Evolutionary conservation across 2,329 filamentous ascomycete species (phyloP), one percentile per base, ranked within the genome.

Genomic region (Nectriaceae sp.): DNA sequence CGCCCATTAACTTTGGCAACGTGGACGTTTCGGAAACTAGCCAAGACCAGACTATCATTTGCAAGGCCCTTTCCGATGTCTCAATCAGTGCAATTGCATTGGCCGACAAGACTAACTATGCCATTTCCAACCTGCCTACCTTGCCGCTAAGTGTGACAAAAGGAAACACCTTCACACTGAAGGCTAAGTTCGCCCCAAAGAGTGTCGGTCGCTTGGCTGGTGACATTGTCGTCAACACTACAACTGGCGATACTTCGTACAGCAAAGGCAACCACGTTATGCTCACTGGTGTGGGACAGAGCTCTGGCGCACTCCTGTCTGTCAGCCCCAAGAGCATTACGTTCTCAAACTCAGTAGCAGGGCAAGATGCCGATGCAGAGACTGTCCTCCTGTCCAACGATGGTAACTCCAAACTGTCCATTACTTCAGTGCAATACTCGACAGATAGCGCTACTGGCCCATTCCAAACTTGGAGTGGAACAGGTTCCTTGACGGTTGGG

Each of bases 291-390:
- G 76, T 72, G 0, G 78, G 77, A 0, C 64, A 73, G 35, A 82
- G 78, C 20, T 55, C 66, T 0, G 66, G 59, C 2, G 68, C 79
- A 0, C 60, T 83, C 3, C 61, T 84, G 2, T 62, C 67, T 0
- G 59, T 83, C 15, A 72, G 69, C 3, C 79, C 81, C 0, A 69
- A 71, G 8, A 70, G 70, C 0, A 54, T 84, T 4, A 72, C 74
- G 0, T 84, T 83, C 54, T 67, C 70, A 3, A 72, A 75, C 10
- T 68, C 79, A 3, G 71, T 83, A 22, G 69, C 73, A 1, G 77
- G 75, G 0, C 60, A 69, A 0, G 65, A 69, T 3, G 46, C 63
- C 5, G 64, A 67, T 3, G 73, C 69, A 2, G 70, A 81, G 52
- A 73, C 70, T 1, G 63, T 77, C 3, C 62, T 80, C 1, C 64